These are phyloP conservation scores for Nelumbo lutea DNA, from an alignment of 164 flowering plant genomes.

Conservation along the genomic window DNA sequence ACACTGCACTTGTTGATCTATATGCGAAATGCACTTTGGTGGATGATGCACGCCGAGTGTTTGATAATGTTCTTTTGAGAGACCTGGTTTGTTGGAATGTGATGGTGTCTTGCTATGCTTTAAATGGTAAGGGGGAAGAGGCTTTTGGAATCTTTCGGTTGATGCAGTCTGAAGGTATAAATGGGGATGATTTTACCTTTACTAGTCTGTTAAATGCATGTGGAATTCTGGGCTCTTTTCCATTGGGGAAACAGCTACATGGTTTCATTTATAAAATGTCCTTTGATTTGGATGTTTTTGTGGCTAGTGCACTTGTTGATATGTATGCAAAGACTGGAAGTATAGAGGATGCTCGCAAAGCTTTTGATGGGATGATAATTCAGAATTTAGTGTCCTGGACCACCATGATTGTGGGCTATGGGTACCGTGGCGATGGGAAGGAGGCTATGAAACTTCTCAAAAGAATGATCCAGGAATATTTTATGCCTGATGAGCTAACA, in stretches of 20 bases:
- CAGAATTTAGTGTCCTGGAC: constrained; percentile 64
- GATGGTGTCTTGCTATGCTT: constrained; percentile 51
- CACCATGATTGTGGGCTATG: constrained; percentile 64
- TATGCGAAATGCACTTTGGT: constrained; percentile 47
- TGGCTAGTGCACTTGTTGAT: constrained; percentile 54
- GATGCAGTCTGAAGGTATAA: constrained; percentile 39
- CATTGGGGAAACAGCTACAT: constrained; percentile 51
- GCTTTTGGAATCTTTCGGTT: constrained; percentile 35
- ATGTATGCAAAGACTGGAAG: constrained; percentile 49
- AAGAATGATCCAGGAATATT: constrained; percentile 35
- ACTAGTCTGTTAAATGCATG: constrained; percentile 44
- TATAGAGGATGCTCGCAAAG: constrained; percentile 41
- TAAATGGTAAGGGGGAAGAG: constrained; percentile 31
- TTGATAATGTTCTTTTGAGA: constrained; percentile 30
- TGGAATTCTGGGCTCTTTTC: constrained; percentile 20
- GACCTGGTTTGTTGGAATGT: constrained; percentile 69
- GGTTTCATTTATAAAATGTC: constrained; percentile 32
- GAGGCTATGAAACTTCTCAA: constrained; percentile 46
- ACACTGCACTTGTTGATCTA: constrained; percentile 42
- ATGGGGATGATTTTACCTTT: constrained; percentile 51
- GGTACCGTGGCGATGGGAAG: constrained; percentile 44
- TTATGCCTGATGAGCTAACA: constrained; percentile 52
- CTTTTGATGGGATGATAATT: constrained; percentile 43
- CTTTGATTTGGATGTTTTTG: constrained; percentile 40
- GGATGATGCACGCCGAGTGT: constrained; percentile 40